Base-by-base conservation (phyloP, 2,329 filamentous ascomycete genomes). In the Trichoderma asperellum region DNA sequence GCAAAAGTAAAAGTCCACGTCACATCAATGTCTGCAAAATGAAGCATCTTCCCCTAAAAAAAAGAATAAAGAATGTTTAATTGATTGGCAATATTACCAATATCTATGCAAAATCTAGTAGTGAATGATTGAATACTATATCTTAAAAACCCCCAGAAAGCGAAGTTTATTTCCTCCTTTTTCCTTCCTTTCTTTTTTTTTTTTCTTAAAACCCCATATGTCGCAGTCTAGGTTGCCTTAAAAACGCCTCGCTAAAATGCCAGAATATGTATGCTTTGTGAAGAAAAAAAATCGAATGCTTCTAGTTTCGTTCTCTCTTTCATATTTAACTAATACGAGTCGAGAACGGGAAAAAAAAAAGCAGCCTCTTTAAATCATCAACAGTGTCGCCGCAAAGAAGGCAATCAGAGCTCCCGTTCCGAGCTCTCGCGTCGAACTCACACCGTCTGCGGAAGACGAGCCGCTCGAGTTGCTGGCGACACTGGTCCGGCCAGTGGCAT, bases 341-440 rank as follows among this genome's bases (percentile, higher is more conserved):
- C 37, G 49, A 59, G 2, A 52, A 52, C 47, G 40, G 43, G 16
- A 1, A 16, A 56, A 18, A 52, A 55, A 55, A 24, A n/a, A 37
- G 16, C 2, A 43, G n/a, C 5, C 56, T 27, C 34, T 56, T 37
- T 74, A 79, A 18, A 78, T 70, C 69, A 85, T 73, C 64, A 84
- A 71, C 24, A 85, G 72, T 5, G 78, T 79, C 12, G 79, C 82
- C 5, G 75, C 82, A 32, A 85, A 66, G 72, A 85, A 84, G 4
- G 80, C 80, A 63, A 84, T 75, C 63, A 86, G 70, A 10, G 83
- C 82, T 2, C 78, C 82, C 12, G 76, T 77, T 14, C 77, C 79
- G 56, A 78, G 66, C 32, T 72, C 73, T 49, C 74, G 74, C 21
- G 56, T 59, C 57, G 52, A 40, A 29, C 49, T 68, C 43, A 72